These are phyloP conservation scores for Mortierella sp. DNA, from an alignment of 371 early-diverging fungal genomes.

Conservation along the genomic window DNA sequence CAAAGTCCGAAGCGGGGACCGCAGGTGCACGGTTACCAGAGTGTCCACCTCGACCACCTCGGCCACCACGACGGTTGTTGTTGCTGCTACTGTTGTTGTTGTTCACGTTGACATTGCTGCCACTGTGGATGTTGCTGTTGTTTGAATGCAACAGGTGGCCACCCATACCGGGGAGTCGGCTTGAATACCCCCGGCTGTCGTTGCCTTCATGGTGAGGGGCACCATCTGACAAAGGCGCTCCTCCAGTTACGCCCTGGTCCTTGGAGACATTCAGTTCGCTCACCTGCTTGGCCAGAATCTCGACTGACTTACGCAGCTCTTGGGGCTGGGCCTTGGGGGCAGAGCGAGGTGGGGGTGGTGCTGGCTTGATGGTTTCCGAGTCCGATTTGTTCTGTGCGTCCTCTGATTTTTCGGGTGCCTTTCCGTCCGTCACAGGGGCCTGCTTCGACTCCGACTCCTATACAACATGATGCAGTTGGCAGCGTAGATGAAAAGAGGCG, in stretches of 20 bases:
- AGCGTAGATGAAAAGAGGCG: too few species aligned
- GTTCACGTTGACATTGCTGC: slow-evolving; percentile 5
- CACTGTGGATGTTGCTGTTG: slow-evolving; percentile 47
- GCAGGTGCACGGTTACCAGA: slow-evolving; percentile 54
- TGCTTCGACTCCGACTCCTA: slow-evolving; percentile 27
- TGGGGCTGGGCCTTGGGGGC: slow-evolving; percentile 44
- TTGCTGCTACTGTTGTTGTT: slow-evolving; percentile 21
- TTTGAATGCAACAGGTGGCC: slow-evolving; percentile 55
- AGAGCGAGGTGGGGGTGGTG: slow-evolving; percentile 49
- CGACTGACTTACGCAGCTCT: slow-evolving; percentile 58
- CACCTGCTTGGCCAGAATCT: slow-evolving; percentile 66
- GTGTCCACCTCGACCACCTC: slow-evolving; percentile 56
- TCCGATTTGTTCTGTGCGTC: slow-evolving; percentile 41
- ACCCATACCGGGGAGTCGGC: slow-evolving; percentile 57
- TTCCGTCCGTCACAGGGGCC: slow-evolving; percentile 18
- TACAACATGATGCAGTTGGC: background rate
- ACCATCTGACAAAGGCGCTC: slow-evolving; percentile 27
- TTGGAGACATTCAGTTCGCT: slow-evolving; percentile 60
- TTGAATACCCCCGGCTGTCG: slow-evolving; percentile 15
- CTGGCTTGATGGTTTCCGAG: slow-evolving; percentile 52
- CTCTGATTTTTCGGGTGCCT: slow-evolving; percentile 22
- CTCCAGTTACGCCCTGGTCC: slow-evolving; percentile 26
- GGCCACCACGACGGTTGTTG: slow-evolving; percentile 56
- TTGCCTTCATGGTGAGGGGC: slow-evolving; percentile 26
- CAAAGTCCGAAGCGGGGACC: slow-evolving; percentile 91